Conservation (phyloP, 1,139 yeast species). For the Cylindricascospora bacillispora region DNA sequence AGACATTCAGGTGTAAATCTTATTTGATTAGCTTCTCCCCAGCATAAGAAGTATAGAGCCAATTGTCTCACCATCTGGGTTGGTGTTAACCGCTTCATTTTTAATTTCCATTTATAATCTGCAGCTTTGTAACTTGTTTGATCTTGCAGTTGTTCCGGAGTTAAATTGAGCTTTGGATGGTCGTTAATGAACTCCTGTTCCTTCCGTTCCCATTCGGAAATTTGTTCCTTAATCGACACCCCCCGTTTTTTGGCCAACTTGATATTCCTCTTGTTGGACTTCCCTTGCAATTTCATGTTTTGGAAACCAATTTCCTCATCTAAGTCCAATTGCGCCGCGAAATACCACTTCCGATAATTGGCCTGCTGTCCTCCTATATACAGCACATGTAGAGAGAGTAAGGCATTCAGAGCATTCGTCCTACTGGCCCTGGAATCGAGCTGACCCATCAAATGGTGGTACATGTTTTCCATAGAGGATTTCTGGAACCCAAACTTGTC, state of each 20-base stretch:
- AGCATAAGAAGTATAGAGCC: conserved; percentile 56
- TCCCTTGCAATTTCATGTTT: conserved; percentile 29
- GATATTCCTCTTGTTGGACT: conserved; percentile 24
- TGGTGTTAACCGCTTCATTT: conserved; percentile 43
- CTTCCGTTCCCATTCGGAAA: conserved; percentile 20
- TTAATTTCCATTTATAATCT: conserved; percentile 49
- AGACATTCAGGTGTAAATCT: conserved; percentile 80
- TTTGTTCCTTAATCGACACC: conserved; percentile 23
- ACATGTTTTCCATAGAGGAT: conserved; percentile 53
- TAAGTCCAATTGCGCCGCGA: conserved; percentile 55
- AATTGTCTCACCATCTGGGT: conserved; percentile 51
- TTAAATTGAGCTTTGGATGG: conserved; percentile 22
- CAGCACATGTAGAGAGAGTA: conserved; percentile 53
- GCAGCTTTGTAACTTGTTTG: conserved; percentile 42
- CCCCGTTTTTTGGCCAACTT: conserved; percentile 28
- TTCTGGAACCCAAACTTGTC: conserved; percentile 57
- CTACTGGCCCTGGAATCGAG: conserved; percentile 64
- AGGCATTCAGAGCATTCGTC: conserved; percentile 41
- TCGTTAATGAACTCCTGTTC: conserved; percentile 23
- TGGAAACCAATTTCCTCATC: conserved; percentile 47
- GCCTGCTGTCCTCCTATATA: conserved; percentile 61
- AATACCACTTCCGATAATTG: conserved; percentile 62
- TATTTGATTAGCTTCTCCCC: conserved; percentile 85
- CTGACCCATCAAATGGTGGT: conserved; percentile 46
- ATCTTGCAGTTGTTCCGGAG: conserved; percentile 43